Percentiles rank a stretch among this genome's conserved stretches.
Evolutionary conservation across 2,329 filamentous ascomycete species (phyloP).

Genomic region (Neofusicoccum laricinum): DNA sequence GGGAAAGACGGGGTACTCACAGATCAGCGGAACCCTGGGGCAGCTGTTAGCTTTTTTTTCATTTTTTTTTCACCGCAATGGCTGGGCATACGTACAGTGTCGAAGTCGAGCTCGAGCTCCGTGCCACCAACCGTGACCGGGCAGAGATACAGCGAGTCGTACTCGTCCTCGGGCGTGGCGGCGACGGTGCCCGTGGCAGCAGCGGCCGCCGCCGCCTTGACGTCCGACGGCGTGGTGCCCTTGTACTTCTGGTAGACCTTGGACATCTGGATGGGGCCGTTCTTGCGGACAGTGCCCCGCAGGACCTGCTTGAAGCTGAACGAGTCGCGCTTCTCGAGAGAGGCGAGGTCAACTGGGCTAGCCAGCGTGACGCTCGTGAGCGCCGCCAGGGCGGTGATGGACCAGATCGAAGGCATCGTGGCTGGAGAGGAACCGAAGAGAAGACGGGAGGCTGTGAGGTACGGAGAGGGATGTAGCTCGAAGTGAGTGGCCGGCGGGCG

Average conservation of each 20-base stretch:
- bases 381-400: constrained; percentile 32
- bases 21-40: constrained; percentile 56
- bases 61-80: constrained; percentile 4
- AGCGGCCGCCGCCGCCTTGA: constrained; percentile 33
- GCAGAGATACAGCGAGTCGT: constrained; percentile 40
- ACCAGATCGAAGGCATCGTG: constrained; percentile 33
- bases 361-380: constrained; percentile 27
- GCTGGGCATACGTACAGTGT: constrained; percentile 53
- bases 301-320: constrained; percentile 34
- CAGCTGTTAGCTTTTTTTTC: constrained; percentile 15
- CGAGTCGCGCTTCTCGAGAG: constrained; percentile 28
- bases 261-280: constrained; percentile 36
- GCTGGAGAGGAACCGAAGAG: neutral
- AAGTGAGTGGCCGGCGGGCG: neutral
- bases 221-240: constrained; percentile 27
- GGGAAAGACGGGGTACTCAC: constrained; percentile 1
- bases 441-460: constrained; percentile 18
- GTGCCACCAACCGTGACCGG: constrained; percentile 64
- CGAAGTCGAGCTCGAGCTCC: constrained; percentile 64
- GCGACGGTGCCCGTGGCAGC: constrained; percentile 37
- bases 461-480: constrained; percentile 14
- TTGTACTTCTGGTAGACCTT: constrained; percentile 42
- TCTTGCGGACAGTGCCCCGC: constrained; percentile 32
- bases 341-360: constrained; percentile 30
- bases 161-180: constrained; percentile 41